Evolutionary conservation across 1,139 yeast species (phyloP), one percentile per base, ranked within the genome.

Genomic region (Taphrina pruni): DNA sequence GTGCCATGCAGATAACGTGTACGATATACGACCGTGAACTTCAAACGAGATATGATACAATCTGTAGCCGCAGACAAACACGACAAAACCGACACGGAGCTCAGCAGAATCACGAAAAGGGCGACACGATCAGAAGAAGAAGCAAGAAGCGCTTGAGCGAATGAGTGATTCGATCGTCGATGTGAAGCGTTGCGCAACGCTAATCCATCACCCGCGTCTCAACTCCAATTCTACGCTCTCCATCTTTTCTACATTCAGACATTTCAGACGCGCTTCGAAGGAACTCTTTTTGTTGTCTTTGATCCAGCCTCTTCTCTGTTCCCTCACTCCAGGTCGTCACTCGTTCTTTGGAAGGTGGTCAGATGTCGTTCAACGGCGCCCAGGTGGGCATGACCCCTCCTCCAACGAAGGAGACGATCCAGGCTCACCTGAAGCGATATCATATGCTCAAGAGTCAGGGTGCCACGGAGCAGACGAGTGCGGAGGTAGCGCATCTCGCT

Each of bases 401-500:
- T 26, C 67, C 60, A 12, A 55, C 61, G 20, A 54, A 45, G 48
- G 67, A 64, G 39, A 55, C 51, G 36, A 35, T 64, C 8, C 67
- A 54, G 48, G 67, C 48, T 9, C 51, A 54, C 48, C 51, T 54
- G 46, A 64, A 78, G 79, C 78, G 83, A 70, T 81, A 81, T 79
- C 80, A 80, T 71, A 78, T 81, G 60, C 74, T 81, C 52, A 75
- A 76, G 64, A 71, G 75, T 36, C 78, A 77, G 68, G 80, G 79
- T 32, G 78, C 79, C 17, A 75, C 74, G 20, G 78, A 76, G 65
- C 73, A 74, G 26, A 70, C 71, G 17, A 77, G 77, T 69, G 73
- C 75, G 1, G 84, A 81, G 73, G 73, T 81, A 73, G 76, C 77
- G 20, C 80, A 79, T 21, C 55, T 64, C 39, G 54, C 61, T 12